phyloP scores from a whole-genome alignment of 2,329 filamentous ascomycete species.

The Orbilia ellipsospora region DNA sequence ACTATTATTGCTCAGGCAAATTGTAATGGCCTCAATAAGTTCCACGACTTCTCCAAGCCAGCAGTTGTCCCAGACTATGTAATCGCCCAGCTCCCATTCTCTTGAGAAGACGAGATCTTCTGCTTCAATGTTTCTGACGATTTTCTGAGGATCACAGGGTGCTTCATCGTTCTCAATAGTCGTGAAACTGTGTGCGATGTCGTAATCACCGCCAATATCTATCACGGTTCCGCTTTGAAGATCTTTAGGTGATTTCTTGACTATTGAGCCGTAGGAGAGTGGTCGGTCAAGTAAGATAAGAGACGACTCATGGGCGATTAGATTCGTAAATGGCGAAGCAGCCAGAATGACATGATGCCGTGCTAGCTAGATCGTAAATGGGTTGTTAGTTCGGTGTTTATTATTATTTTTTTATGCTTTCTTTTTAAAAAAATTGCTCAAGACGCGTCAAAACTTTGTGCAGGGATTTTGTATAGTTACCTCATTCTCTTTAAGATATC shows the following conservation, averaged over 20 bases:
- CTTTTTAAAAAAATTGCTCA: neutral
- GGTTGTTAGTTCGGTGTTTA: neutral
- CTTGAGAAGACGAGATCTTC: slow-evolving; percentile 65
- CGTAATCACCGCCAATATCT: slow-evolving; percentile 63
- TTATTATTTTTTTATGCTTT: too few relatives aligned
- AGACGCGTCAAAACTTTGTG: neutral
- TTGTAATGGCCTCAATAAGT: slow-evolving; percentile 66
- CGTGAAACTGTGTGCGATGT: slow-evolving; percentile 54
- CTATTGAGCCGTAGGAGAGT: slow-evolving; percentile 68
- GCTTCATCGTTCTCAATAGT: slow-evolving; percentile 59
- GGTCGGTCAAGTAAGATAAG: slow-evolving; percentile 68
- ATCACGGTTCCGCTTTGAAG: slow-evolving; percentile 69
- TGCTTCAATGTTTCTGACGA: slow-evolving; percentile 61
- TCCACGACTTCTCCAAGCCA: slow-evolving; percentile 69
- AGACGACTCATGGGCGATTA: slow-evolving; percentile 63
- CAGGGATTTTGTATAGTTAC: slow-evolving; percentile 21
- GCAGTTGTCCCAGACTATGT: slow-evolving; percentile 67
- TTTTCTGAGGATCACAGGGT: slow-evolving; percentile 57
- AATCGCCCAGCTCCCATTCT: slow-evolving; percentile 66
- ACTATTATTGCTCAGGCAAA: slow-evolving; percentile 67
- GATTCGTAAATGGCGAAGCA: slow-evolving; percentile 63
- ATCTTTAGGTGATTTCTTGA: slow-evolving; percentile 66
- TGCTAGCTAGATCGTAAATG: slow-evolving; percentile 62
- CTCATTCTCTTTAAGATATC: slow-evolving; percentile 56
- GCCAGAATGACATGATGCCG: slow-evolving; percentile 65